Percentiles rank a stretch among this genome's conserved stretches.
phyloP scores from a whole-genome alignment of 108 stramenopile species.

The Aurantiochytrium sp. region DNA sequence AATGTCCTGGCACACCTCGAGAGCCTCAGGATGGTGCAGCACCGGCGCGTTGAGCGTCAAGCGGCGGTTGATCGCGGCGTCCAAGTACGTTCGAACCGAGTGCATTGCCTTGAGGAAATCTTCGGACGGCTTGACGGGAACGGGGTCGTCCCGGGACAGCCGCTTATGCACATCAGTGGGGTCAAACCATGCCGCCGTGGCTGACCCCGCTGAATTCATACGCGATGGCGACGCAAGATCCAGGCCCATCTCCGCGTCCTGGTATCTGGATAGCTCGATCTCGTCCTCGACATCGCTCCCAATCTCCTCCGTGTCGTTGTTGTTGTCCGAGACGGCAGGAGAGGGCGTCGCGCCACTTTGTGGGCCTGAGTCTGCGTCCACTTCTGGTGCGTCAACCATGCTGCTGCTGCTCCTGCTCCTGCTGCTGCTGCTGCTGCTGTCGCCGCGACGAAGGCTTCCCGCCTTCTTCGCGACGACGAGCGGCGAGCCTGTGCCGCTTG shows the following conservation, averaged over 20 bases:
- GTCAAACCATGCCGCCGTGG: not conserved
- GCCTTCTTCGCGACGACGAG: not conserved
- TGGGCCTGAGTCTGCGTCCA: too few relatives aligned
- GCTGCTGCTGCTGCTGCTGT: not conserved
- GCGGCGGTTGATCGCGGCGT: not conserved
- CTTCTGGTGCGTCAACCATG: too few relatives aligned
- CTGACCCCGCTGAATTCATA: not conserved
- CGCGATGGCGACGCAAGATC: not conserved
- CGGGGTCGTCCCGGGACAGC: not conserved
- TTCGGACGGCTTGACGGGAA: not conserved
- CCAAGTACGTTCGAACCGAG: not conserved
- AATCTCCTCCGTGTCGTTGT: too few relatives aligned
- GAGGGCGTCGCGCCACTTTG: too few relatives aligned
- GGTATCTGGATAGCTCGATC: not conserved
- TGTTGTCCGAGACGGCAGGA: too few relatives aligned
- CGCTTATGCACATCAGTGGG: not conserved
- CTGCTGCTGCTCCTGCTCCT: too few relatives aligned
- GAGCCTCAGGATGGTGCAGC: not conserved
- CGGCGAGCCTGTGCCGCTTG: not conserved
- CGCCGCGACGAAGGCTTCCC: not conserved
- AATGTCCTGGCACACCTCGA: not conserved
- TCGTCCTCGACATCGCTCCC: not conserved
- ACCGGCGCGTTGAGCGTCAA: not conserved
- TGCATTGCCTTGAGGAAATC: not conserved
- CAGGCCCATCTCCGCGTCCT: not conserved